Percentiles rank a stretch among this genome's conserved stretches.
Evolutionary conservation across 2,329 filamentous ascomycete species (phyloP).

Genomic region (Paraphoma chrysanthemicola): DNA sequence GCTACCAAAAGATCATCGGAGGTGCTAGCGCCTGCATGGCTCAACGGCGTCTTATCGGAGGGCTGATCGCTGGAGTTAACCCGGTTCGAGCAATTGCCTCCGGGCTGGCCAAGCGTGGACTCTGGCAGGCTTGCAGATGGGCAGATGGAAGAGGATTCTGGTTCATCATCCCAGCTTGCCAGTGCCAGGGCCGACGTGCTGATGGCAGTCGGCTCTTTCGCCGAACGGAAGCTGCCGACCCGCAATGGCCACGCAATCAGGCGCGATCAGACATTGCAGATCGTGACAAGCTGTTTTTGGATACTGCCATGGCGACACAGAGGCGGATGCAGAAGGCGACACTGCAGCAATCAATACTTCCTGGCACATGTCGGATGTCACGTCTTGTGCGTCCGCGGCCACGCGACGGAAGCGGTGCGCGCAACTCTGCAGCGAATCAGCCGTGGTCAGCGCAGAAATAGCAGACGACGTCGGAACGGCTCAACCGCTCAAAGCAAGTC

Average conservation of each 20-base stretch:
- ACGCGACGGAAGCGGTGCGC: constrained; percentile 22
- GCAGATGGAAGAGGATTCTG: constrained; percentile 2
- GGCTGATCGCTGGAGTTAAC: constrained; percentile 7
- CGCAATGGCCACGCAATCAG: constrained; percentile 33
- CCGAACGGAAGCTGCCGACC: constrained; percentile 33
- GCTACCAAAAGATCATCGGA: constrained; percentile 13
- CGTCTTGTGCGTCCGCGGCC: constrained; percentile 7
- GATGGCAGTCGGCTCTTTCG: constrained; percentile 26
- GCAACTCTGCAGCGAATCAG: constrained; percentile 4
- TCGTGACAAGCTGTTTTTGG: constrained; percentile 13
- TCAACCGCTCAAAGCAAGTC: neutral
- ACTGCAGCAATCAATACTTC: constrained; percentile 31
- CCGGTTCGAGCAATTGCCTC: constrained; percentile 10
- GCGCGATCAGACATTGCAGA: constrained; percentile 23
- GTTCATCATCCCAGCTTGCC: neutral
- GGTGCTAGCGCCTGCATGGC: constrained; percentile 11
- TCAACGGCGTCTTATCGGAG: constrained; percentile 25
- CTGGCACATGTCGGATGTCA: constrained; percentile 14
- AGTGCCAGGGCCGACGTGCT: constrained; percentile 2
- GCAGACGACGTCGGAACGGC: neutral
- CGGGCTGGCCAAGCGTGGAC: constrained; percentile 11
- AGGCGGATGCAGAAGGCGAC: constrained; percentile 8
- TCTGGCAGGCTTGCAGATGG: constrained; percentile 12
- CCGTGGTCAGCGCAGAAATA: neutral
- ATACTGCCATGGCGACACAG: neutral